Percentiles rank a stretch among this genome's conserved stretches.
These are phyloP conservation scores for Penicillium sp. DNA, from an alignment of 2,329 filamentous ascomycete species.

Conservation along the genomic window DNA sequence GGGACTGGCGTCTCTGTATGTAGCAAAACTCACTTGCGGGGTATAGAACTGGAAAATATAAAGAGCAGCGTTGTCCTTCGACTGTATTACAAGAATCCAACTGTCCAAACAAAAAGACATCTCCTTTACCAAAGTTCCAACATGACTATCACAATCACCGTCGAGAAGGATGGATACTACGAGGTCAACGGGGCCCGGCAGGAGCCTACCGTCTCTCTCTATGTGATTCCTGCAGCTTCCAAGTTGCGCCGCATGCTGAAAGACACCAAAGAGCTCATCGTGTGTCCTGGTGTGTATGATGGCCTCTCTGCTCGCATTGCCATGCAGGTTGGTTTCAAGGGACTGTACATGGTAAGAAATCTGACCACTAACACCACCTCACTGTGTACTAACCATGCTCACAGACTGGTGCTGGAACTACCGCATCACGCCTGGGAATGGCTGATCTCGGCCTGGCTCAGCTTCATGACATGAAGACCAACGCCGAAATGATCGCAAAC, in stretches of 20 bases:
- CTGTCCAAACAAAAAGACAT: neutral
- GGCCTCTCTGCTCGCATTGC: conserved; percentile 66
- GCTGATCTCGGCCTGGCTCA: conserved; percentile 64
- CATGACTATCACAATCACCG: conserved; percentile 36
- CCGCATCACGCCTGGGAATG: conserved; percentile 60
- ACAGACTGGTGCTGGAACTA: conserved; percentile 63
- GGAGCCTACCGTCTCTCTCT: conserved; percentile 31
- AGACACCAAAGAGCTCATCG: conserved; percentile 42
- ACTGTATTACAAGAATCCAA: neutral
- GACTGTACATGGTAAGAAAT: conserved; percentile 63
- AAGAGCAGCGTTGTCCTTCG: conserved; percentile 2
- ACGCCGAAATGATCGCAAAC: conserved; percentile 65
- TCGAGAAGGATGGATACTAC: conserved; percentile 36
- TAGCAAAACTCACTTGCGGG: neutral
- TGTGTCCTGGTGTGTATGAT: conserved; percentile 68
- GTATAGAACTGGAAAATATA: conserved; percentile 8
- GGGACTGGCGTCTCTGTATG: neutral
- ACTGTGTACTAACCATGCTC: neutral
- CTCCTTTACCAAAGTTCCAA: neutral
- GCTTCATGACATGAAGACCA: conserved; percentile 61
- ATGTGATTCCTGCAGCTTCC: conserved; percentile 31
- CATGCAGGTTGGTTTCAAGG: conserved; percentile 61
- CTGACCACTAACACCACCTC: neutral
- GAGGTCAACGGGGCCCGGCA: conserved; percentile 32
- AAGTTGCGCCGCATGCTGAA: conserved; percentile 31